phyloP scores from a whole-genome alignment of 306 rosid genomes.

The Carpinus fangiana region DNA sequence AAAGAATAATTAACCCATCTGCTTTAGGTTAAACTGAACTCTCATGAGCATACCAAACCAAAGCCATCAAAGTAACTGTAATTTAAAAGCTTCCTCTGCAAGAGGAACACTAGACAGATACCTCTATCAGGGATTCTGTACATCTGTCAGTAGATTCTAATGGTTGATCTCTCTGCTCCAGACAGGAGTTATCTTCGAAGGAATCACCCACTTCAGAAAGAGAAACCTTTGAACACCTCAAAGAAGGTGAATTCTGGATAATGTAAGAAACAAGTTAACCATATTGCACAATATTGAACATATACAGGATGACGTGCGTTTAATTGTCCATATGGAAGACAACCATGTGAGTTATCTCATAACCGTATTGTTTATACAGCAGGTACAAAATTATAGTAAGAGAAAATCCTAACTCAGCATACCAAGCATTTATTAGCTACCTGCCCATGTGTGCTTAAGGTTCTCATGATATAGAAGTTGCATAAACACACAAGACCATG shows the following conservation, averaged over 20 bases:
- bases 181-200: conserved; percentile 24
- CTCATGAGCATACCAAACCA: neutral
- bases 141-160: conserved; percentile 31
- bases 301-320: neutral
- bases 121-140: conserved; percentile 39
- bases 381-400: neutral
- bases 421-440: neutral
- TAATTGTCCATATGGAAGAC: neutral
- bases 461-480: neutral
- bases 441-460: conserved; percentile 3
- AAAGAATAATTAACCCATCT: neutral
- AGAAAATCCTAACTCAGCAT: conserved; percentile 2
- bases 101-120: conserved; percentile 21
- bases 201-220: conserved; percentile 21
- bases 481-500: neutral
- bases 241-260: conserved; percentile 36
- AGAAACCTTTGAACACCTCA: conserved; percentile 34
- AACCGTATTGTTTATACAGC: neutral
- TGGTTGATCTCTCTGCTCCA: conserved; percentile 32
- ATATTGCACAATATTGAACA: neutral
- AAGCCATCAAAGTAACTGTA: neutral
- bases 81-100: neutral
- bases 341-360: neutral
- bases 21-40: neutral
- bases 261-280: conserved; percentile 10